Evolutionary conservation across 2,329 filamentous ascomycete genomes (phyloP), one percentile per base, ranked within the genome.

Genomic region (Amauroascus verrucosus): DNA sequence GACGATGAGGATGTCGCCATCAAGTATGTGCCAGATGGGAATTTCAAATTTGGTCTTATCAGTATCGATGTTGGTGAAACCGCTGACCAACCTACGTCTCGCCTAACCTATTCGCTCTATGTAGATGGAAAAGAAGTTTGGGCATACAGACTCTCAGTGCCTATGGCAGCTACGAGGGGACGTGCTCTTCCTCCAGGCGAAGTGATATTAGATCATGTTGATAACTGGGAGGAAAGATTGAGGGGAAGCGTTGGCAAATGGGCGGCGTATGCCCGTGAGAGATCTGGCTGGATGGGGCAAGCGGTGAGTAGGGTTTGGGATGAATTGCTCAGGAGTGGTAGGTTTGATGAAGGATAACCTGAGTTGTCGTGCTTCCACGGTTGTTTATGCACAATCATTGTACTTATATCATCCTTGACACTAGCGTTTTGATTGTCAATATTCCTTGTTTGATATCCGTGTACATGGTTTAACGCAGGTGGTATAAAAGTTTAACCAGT

Each of bases 31-130:
- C 86, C 91, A 1, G 80, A 84, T 55, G 91, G 91, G 1, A 90
- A 88, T 63, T 89, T 84, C 57, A 97, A 97, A 67, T 91, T 95
- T 68, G 88, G 88, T 1, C 81, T 83, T 0, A 77, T 95, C 26
- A 86, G 88, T 20, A 89, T 98, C 57, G 82, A 84, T 56, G 82
- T 81, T 53, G 77, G 80, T 3, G 74, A 78, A 1, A 35, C 13
- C 13, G 76, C 78, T 8, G 35, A 33, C 6, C 65, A 62, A 51
- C 90, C 85, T 63, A 78, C 84, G 38, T 53, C 51, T 1, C 13
- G 30, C 11, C 72, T 98, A 33, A 84, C 83, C 45, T 97, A 95
- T 64, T 79, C 81, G 3, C 73, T 96, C 1, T 96, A 85, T 65
- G 77, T 96, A 16, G 86, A 95, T 66, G 91, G 89, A 1, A 71